Percentiles rank a stretch among this genome's conserved stretches.
Conservation (phyloP, 208 protist genomes). For the Naegleria fowleri region DNA sequence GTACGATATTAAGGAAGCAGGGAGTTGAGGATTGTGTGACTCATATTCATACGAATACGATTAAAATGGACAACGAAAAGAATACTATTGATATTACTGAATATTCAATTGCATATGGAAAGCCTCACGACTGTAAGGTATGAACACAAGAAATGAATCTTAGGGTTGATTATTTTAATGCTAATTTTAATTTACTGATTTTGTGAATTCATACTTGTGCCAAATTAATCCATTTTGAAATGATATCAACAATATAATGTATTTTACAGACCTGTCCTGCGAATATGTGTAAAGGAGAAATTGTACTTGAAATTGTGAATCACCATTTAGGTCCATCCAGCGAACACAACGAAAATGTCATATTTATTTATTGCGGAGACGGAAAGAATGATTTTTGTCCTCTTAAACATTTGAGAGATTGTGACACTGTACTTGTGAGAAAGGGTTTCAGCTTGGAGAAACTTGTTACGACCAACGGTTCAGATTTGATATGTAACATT, state of each 20-base stretch:
- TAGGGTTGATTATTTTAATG: too few species aligned
- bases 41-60: background rate
- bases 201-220: too few species aligned
- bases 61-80: background rate
- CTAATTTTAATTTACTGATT: too few species aligned
- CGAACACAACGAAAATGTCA: background rate
- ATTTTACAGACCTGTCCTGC: background rate
- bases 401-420: background rate
- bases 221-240: too few species aligned
- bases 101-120: background rate
- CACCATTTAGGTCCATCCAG: background rate
- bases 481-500: background rate
- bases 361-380: background rate
- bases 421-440: background rate
- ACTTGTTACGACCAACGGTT: background rate
- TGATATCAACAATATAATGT: too few species aligned
- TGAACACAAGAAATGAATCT: too few species aligned
- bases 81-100: constrained; percentile 1
- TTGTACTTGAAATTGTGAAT: background rate
- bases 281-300: background rate
- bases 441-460: background rate
- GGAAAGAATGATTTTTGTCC: constrained; percentile 6
- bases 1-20: background rate
- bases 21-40: background rate
- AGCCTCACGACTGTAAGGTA: background rate